Percentiles rank a stretch among this genome's conserved stretches.
These are phyloP conservation scores for Fusarium decemcellulare DNA, from an alignment of 2,329 filamentous ascomycete genomes.

Conservation along the genomic window DNA sequence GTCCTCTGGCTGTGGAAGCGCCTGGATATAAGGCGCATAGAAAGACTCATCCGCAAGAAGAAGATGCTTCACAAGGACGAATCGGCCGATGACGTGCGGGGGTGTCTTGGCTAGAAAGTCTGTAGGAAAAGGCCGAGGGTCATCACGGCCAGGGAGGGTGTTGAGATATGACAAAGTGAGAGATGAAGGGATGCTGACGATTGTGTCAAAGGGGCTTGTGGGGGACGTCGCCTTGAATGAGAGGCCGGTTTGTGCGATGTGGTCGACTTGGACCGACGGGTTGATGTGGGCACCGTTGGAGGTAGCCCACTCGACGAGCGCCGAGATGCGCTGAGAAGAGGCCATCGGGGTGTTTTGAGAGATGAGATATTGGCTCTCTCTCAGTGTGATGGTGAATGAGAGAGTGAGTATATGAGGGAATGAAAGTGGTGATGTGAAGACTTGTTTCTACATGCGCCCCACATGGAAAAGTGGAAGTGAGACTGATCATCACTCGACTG, in stretches of 20 bases:
- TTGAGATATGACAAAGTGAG: constrained; percentile 73
- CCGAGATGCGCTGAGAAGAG: constrained; percentile 38
- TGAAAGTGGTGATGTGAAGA: constrained; percentile 9
- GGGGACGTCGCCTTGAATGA: constrained; percentile 66
- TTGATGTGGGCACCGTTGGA: constrained; percentile 64
- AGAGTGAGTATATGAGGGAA: background rate
- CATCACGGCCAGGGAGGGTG: constrained; percentile 53
- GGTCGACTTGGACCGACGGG: constrained; percentile 66
- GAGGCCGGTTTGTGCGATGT: constrained; percentile 64
- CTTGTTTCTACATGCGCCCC: constrained; percentile 26
- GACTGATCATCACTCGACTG: constrained; percentile 20
- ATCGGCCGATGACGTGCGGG: constrained; percentile 74
- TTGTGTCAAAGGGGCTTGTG: constrained; percentile 55
- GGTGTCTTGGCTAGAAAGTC: constrained; percentile 65
- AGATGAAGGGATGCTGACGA: constrained; percentile 67
- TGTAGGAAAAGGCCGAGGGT: constrained; percentile 57
- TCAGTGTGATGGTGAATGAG: background rate
- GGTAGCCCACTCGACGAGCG: constrained; percentile 65
- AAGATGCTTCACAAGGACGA: constrained; percentile 79
- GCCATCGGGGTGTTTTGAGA: constrained; percentile 18
- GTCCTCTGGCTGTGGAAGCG: constrained; percentile 74
- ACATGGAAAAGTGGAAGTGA: constrained; percentile 38
- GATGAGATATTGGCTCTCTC: background rate
- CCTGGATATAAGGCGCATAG: constrained; percentile 78
- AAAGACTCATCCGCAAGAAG: constrained; percentile 70